Base-by-base conservation (phyloP, 176 grass and related monocot genomes). In the Musa itinerans region DNA sequence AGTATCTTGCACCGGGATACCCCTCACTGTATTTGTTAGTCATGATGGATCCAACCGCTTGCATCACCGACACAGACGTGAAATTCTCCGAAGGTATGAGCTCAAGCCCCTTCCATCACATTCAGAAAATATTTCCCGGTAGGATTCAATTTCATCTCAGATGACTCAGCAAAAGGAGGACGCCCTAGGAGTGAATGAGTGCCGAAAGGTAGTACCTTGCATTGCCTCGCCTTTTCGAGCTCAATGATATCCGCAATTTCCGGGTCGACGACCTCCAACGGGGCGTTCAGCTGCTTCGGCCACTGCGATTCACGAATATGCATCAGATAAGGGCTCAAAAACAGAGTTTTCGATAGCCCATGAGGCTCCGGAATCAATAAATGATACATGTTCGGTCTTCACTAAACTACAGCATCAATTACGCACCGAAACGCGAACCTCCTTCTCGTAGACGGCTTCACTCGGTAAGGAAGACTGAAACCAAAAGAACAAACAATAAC, bases 21-120 rank as follows among this genome's bases (percentile, higher is more conserved):
- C 96, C 96, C 76, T 99, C 96, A 59, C 96, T 99, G 81, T 99
- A 94, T 81, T 99, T 99, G 78, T 99, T 99, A 26, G 96, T 99
- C 96, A 99, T 99, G 84, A 99, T 74, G 34, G 96, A 99, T 52
- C 96, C 96, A 29, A 99, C 96, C 7, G 89, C 91, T 83, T 99
- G 91, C 96, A 99, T 99, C 83, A 99, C 96, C 50, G 96, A 94
- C 52, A 86, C 12, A 2, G 96, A 94, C 53, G 96, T 99, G 78
- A 99, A 99, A 51, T 99, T 99, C 79, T 99, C 96, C 1, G 96
- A 99, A 63, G 96, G 96, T 69, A 99, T 99, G 83, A 99, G 89
- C 86, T 99, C 96, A 52, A 99, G 79, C 20, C 96, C 96, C 96
- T 99, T 76, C 61, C 65, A 68, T 43, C 26, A 43, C 26, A 68